Conservation (phyloP, 1,139 yeast genomes). For the Pichia sp. region DNA sequence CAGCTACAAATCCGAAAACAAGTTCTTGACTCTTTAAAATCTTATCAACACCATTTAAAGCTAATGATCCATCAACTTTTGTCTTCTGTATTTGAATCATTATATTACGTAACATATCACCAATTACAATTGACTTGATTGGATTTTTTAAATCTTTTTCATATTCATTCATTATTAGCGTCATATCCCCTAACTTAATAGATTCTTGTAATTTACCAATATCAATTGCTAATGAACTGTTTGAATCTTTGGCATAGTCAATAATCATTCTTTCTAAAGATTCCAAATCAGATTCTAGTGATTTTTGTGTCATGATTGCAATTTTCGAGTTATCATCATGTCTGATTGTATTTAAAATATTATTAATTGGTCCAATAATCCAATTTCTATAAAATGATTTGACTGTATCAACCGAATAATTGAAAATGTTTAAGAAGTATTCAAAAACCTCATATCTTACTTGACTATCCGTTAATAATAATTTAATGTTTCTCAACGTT, state of each 20-base stretch:
- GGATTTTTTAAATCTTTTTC: constrained; percentile 74
- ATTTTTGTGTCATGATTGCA: constrained; percentile 73
- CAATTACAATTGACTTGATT: constrained; percentile 52
- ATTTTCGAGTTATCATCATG: constrained; percentile 70
- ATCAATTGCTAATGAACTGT: constrained; percentile 25
- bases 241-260: constrained; percentile 53
- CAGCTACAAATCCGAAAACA: constrained; percentile 85
- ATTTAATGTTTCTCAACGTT: constrained; percentile 3
- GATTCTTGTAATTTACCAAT: constrained; percentile 34
- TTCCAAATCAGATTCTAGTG: constrained; percentile 68
- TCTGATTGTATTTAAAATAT: constrained; percentile 70
- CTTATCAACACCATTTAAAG: constrained; percentile 85
- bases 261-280: constrained; percentile 85
- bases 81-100: constrained; percentile 90
- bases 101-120: constrained; percentile 68
- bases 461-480: constrained; percentile 2
- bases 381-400: constrained; percentile 71
- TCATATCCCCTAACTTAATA: constrained; percentile 34
- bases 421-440: constrained; percentile 11
- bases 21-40: constrained; percentile 84
- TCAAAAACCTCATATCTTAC: not conserved
- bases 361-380: constrained; percentile 71
- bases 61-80: constrained; percentile 90
- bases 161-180: constrained; percentile 71
- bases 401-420: constrained; percentile 56